These are phyloP conservation scores for Botrytis sinoallii DNA, from an alignment of 2,329 filamentous ascomycete species.

Conservation along the genomic window DNA sequence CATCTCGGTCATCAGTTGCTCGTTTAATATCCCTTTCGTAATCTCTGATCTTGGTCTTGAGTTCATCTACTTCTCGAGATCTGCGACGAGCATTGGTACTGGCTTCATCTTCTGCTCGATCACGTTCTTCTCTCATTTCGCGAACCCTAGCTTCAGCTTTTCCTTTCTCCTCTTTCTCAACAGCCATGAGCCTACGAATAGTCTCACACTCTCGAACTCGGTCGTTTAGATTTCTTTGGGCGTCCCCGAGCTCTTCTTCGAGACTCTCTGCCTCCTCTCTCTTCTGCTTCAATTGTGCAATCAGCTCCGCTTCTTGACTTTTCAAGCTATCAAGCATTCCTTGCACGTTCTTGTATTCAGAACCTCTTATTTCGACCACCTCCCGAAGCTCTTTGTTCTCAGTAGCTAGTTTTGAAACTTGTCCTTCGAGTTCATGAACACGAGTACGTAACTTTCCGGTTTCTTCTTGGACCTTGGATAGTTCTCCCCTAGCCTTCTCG, in stretches of 20 bases:
- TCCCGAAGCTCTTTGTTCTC: conserved; percentile 69
- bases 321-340: conserved; percentile 87
- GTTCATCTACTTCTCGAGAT: conserved; percentile 80
- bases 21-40: conserved; percentile 73
- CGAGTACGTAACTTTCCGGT: conserved; percentile 61
- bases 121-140: conserved; percentile 90
- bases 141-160: conserved; percentile 77
- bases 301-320: conserved; percentile 84
- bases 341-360: conserved; percentile 82
- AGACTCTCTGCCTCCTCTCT: conserved; percentile 77
- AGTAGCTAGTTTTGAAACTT: conserved; percentile 63
- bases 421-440: conserved; percentile 68
- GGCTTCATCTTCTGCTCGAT: conserved; percentile 87
- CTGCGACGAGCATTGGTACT: conserved; percentile 72
- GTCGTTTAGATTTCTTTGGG: conserved; percentile 81
- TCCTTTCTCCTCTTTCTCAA: conserved; percentile 82
- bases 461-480: conserved; percentile 71
- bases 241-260: conserved; percentile 88
- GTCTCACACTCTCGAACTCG: conserved; percentile 90
- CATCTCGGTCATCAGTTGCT: conserved; percentile 71
- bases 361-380: conserved; percentile 78
- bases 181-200: conserved; percentile 83
- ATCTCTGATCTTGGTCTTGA: conserved; percentile 75
- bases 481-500: conserved; percentile 68
- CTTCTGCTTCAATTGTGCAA: conserved; percentile 87